Conservation (phyloP, 2,329 filamentous ascomycete species). For the Beauveria medogensis region DNA sequence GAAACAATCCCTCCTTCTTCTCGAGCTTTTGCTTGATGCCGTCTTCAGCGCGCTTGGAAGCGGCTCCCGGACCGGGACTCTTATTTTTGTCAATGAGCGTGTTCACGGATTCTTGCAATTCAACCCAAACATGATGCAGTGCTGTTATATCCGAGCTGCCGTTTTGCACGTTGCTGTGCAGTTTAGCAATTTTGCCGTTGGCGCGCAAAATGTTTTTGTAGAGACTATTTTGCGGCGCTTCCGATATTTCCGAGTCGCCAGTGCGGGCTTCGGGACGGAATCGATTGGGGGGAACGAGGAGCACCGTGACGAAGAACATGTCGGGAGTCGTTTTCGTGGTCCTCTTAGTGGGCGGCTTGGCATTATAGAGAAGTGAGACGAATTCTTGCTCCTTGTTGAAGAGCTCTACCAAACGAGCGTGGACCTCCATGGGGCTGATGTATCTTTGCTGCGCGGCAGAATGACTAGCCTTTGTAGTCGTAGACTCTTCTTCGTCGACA, state of each 20-base stretch:
- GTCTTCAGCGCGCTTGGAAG: conserved; percentile 72
- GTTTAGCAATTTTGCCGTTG: conserved; percentile 64
- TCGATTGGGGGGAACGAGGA: conserved; percentile 86
- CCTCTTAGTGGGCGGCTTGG: conserved; percentile 54
- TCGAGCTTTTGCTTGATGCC: conserved; percentile 97
- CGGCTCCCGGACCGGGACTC: conserved; percentile 71
- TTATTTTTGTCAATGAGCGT: conserved; percentile 85
- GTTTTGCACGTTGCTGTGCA: conserved; percentile 47
- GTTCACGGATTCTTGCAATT: conserved; percentile 84
- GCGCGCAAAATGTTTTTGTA: conserved; percentile 78
- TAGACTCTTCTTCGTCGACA: conserved; percentile 25
- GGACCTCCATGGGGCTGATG: conserved; percentile 75
- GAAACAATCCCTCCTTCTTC: conserved; percentile 97
- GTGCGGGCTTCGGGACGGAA: conserved; percentile 82
- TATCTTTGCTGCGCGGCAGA: conserved; percentile 54
- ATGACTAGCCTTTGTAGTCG: conserved; percentile 17
- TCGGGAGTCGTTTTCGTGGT: conserved; percentile 58
- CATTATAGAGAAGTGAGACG: conserved; percentile 75
- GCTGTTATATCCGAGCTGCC: conserved; percentile 51
- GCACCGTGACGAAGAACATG: conserved; percentile 86
- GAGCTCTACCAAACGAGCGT: conserved; percentile 65
- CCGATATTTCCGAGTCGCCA: conserved; percentile 72
- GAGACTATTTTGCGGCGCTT: conserved; percentile 79
- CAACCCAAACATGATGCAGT: conserved; percentile 72
- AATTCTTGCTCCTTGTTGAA: conserved; percentile 86